A percentile compares a stretch with the other conserved stretches of the same genome.
phyloP scores from a whole-genome alignment of 306 rosid species.

The Spatholobus suberectus region DNA sequence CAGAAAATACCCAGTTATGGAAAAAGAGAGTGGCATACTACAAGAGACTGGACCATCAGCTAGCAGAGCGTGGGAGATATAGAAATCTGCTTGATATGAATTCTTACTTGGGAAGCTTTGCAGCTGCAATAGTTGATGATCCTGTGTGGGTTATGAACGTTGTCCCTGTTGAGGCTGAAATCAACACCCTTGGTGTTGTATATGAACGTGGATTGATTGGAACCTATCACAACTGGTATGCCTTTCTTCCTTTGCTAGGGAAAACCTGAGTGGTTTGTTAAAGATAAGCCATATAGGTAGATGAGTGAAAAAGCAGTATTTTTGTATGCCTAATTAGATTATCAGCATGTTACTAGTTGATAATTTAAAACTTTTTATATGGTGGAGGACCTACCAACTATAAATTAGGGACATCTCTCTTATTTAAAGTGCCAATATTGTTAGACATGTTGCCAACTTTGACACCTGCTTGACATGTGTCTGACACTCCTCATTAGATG shows the following conservation, averaged over 20 bases:
- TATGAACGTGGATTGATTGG: slow-evolving; percentile 92
- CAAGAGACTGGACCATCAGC: slow-evolving; percentile 65
- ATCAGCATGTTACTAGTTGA: neutral
- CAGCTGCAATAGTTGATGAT: slow-evolving; percentile 76
- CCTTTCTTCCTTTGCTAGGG: neutral
- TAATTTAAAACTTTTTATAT: neutral
- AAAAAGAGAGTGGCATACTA: slow-evolving; percentile 72
- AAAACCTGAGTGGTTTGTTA: slow-evolving; percentile 14
- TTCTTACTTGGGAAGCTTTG: slow-evolving; percentile 86
- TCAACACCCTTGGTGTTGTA: slow-evolving; percentile 84
- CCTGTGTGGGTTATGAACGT: slow-evolving; percentile 96
- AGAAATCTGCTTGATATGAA: slow-evolving; percentile 92
- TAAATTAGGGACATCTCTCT: neutral
- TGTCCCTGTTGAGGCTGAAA: slow-evolving; percentile 80
- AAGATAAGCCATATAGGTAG: neutral
- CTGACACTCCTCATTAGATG: too few species aligned
- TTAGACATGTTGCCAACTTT: too few species aligned
- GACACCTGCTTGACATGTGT: too few species aligned
- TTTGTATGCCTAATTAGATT: neutral
- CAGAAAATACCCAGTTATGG: slow-evolving; percentile 68
- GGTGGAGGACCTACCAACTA: neutral
- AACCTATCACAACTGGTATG: slow-evolving; percentile 91
- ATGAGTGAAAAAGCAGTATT: slow-evolving; percentile 1
- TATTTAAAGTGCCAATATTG: neutral
- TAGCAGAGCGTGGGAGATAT: slow-evolving; percentile 78